These are phyloP conservation scores for Lachnellula cervina DNA, from an alignment of 2,329 filamentous ascomycete species.

Conservation along the genomic window DNA sequence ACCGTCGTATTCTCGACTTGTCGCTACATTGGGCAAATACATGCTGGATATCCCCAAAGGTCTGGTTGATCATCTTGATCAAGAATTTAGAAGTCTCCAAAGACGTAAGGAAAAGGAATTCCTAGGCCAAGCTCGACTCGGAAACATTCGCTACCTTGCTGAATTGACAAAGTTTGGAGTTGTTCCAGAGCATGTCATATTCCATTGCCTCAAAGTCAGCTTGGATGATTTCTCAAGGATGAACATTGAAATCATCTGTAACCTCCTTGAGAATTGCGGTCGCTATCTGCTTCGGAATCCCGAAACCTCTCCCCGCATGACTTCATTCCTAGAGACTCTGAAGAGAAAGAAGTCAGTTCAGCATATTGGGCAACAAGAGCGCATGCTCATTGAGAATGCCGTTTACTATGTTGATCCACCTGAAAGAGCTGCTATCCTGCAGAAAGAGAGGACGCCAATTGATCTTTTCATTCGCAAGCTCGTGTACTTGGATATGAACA, in stretches of 20 bases:
- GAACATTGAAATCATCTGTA: constrained; percentile 99
- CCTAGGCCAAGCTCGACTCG: constrained; percentile 83
- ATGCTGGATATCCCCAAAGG: constrained; percentile 92
- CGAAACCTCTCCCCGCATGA: constrained; percentile 90
- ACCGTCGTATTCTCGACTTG: constrained; percentile 84
- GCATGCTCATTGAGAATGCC: constrained; percentile 97
- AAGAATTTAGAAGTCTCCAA: constrained; percentile 94
- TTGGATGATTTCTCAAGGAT: constrained; percentile 96
- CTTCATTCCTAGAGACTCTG: constrained; percentile 86
- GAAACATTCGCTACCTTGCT: constrained; percentile 95
- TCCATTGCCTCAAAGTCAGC: constrained; percentile 96
- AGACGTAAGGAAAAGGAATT: constrained; percentile 98
- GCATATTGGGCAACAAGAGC: constrained; percentile 90
- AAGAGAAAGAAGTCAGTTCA: constrained; percentile 95
- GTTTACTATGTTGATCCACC: constrained; percentile 97
- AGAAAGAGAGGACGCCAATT: constrained; percentile 91
- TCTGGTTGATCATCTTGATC: constrained; percentile 85
- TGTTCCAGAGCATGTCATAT: constrained; percentile 96
- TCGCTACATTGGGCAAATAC: constrained; percentile 89
- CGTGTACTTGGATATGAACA: constrained; percentile 89
- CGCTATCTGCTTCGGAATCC: constrained; percentile 88
- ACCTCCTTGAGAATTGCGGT: constrained; percentile 92
- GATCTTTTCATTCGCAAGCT: constrained; percentile 91
- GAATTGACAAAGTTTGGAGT: constrained; percentile 98
- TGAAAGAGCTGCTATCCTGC: constrained; percentile 85